Evolutionary conservation across 148 eudicot species (phyloP).

Genomic region (Spergularia marina): DNA sequence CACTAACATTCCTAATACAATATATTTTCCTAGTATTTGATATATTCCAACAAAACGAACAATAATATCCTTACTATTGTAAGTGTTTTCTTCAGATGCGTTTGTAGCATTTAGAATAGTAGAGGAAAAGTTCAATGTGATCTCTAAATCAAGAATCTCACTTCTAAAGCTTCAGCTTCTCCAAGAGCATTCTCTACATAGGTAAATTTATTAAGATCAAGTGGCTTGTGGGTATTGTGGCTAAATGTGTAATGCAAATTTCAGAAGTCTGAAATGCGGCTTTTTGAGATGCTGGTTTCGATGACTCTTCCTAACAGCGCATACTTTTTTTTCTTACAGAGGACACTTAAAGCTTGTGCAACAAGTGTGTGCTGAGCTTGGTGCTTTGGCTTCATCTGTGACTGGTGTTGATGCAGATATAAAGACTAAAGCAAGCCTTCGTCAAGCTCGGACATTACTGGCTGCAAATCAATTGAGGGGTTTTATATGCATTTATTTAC

Average conservation of each 20-base stretch:
- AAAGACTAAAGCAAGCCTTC: conserved; percentile 84
- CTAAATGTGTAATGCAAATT: background rate
- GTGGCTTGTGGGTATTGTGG: background rate
- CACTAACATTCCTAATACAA: too few species aligned
- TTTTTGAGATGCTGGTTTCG: conserved; percentile 9
- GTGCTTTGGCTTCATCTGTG: conserved; percentile 82
- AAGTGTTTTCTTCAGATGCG: conserved; percentile 58
- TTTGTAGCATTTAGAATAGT: conserved; percentile 66
- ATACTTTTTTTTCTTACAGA: conserved; percentile 37
- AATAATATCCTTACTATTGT: background rate
- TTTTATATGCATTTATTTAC: background rate
- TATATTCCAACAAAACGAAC: too few species aligned
- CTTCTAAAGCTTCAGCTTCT: conserved; percentile 85
- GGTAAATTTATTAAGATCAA: conserved; percentile 37
- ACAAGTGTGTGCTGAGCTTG: conserved; percentile 81
- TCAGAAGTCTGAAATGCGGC: background rate
- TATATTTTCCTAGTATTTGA: too few species aligned
- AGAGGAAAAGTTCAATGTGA: conserved; percentile 70
- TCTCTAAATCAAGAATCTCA: conserved; percentile 73
- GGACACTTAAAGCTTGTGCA: conserved; percentile 86
- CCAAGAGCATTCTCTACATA: conserved; percentile 84
- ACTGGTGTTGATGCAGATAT: conserved; percentile 88
- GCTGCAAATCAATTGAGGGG: conserved; percentile 59
- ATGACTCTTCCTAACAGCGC: conserved; percentile 5
- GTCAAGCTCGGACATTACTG: conserved; percentile 90